Conservation (phyloP, 345 rosid genomes). For the Moricandia arvensis region DNA sequence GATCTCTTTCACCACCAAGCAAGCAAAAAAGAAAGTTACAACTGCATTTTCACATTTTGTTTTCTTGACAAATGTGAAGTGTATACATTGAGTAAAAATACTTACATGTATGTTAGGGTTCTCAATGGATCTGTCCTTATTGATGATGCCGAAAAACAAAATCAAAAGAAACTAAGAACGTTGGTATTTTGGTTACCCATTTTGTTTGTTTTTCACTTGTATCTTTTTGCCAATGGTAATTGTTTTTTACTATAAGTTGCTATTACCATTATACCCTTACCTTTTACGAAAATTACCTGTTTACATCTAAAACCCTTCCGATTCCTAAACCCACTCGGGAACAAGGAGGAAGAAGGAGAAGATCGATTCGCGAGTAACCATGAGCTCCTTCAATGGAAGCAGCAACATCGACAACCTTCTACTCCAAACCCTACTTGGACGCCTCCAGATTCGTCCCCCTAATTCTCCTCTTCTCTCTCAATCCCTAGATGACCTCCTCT, state of each 20-base stretch:
- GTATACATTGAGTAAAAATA: conserved; percentile 6
- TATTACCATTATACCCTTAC: too few relatives aligned
- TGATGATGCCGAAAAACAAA: conserved; percentile 44
- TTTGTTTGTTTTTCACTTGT: neutral
- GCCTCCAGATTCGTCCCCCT: conserved; percentile 77
- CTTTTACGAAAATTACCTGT: neutral
- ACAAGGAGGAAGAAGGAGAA: neutral
- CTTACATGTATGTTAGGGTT: conserved; percentile 6
- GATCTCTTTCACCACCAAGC: conserved; percentile 24
- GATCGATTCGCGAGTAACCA: conserved; percentile 25
- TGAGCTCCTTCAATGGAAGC: conserved; percentile 62
- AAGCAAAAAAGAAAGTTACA: conserved; percentile 1
- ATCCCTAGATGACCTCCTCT: conserved; percentile 80
- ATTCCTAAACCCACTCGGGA: conserved; percentile 25
- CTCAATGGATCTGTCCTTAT: conserved; percentile 21
- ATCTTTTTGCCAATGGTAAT: neutral
- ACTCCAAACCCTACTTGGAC: conserved; percentile 75
- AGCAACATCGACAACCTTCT: conserved; percentile 67
- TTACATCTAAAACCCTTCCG: conserved; percentile 34
- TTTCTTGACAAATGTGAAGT: conserved; percentile 18
- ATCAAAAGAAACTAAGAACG: neutral
- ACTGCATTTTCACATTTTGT: conserved; percentile 9
- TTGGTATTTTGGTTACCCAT: neutral
- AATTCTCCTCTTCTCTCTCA: conserved; percentile 55
- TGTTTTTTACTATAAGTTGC: neutral